phyloP scores from a whole-genome alignment of 768 basidiomycete species.

The Termitomyces sp. region DNA sequence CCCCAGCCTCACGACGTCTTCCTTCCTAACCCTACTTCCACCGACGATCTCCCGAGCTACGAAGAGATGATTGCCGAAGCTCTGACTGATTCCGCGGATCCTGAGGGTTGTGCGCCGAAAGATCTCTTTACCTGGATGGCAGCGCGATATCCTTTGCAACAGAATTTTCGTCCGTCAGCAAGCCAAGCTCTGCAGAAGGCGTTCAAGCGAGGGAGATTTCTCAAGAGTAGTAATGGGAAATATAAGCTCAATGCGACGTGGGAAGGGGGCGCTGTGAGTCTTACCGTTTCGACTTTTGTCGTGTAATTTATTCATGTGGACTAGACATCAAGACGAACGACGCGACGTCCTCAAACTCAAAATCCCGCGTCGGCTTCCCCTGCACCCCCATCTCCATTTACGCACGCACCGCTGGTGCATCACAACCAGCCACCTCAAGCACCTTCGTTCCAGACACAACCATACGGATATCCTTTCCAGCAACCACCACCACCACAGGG shows the following conservation, averaged over 20 bases:
- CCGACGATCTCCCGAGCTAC: constrained; percentile 72
- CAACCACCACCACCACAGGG: constrained; percentile 6
- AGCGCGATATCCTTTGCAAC: constrained; percentile 72
- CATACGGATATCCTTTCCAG: constrained; percentile 10
- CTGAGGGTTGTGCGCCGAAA: constrained; percentile 80
- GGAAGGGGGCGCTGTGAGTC: constrained; percentile 77
- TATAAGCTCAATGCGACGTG: constrained; percentile 73
- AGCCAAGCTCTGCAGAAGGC: constrained; percentile 89
- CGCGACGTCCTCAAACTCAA: constrained; percentile 71
- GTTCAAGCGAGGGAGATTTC: constrained; percentile 72
- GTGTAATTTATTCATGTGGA: not conserved
- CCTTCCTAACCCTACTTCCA: constrained; percentile 13
- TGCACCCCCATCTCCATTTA: constrained; percentile 49
- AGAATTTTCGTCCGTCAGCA: constrained; percentile 86
- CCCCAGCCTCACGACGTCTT: constrained; percentile 18
- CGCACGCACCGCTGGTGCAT: constrained; percentile 45
- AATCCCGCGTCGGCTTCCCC: constrained; percentile 22
- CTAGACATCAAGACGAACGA: constrained; percentile 75
- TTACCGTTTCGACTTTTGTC: not conserved
- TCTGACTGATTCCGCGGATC: constrained; percentile 55
- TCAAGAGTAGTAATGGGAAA: constrained; percentile 67
- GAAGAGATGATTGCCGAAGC: constrained; percentile 92
- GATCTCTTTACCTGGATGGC: constrained; percentile 84
- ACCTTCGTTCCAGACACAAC: constrained; percentile 3
- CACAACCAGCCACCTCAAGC: constrained; percentile 20